phyloP scores from a whole-genome alignment of 2,329 filamentous ascomycete species.

The Hymenoscyphus infarciens region DNA sequence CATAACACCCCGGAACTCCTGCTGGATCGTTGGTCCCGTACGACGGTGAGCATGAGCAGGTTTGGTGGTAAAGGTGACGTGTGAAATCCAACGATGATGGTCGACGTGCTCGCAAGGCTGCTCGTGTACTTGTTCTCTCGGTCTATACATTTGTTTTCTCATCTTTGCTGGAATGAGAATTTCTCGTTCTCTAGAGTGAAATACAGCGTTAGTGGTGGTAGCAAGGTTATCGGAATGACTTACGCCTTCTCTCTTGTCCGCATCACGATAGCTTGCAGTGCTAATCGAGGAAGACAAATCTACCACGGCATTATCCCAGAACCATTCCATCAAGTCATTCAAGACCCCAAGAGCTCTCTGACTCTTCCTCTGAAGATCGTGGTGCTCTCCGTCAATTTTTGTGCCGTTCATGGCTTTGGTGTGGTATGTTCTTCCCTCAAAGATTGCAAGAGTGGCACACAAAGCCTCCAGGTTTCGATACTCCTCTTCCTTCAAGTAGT shows the following conservation, averaged over 20 bases:
- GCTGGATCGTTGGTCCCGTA: background rate
- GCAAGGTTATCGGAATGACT: background rate
- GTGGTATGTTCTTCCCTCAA: slow-evolving; percentile 5
- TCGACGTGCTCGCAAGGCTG: background rate
- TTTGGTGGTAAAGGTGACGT: background rate
- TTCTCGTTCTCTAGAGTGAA: background rate
- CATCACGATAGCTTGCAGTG: background rate
- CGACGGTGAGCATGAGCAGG: background rate
- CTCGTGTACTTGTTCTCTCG: background rate
- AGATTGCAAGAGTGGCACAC: background rate
- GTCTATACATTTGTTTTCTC: background rate
- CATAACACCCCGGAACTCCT: background rate
- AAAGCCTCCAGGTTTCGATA: slow-evolving; percentile 2
- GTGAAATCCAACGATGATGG: background rate
- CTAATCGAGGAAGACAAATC: background rate
- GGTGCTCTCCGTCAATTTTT: background rate
- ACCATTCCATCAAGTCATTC: slow-evolving; percentile 6
- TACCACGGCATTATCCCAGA: slow-evolving; percentile 5
- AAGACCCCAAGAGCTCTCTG: slow-evolving; percentile 2
- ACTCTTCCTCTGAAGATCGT: background rate
- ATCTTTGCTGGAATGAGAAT: background rate
- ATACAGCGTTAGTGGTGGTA: background rate
- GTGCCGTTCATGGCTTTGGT: background rate
- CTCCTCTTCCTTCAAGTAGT: slow-evolving; percentile 9
- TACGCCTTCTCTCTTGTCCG: background rate